phyloP scores from a whole-genome alignment of 495 filamentous ascomycete species.

The Chaetomium cochliodes region DNA sequence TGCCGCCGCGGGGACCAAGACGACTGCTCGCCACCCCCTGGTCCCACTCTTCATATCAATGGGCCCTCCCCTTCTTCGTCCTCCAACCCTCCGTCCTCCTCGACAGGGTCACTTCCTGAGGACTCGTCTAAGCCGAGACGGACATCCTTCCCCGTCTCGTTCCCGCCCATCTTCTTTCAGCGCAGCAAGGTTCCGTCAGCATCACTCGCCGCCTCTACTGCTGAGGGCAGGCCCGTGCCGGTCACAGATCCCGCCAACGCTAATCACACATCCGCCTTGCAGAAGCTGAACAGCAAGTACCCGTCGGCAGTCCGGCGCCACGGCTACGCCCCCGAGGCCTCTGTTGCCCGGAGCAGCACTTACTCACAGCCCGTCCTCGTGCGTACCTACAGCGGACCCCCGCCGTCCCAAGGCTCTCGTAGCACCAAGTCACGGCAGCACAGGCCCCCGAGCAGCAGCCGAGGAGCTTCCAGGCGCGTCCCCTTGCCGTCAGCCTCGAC shows the following conservation, averaged over 20 bases:
- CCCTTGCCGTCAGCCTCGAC: slow-evolving; percentile 28
- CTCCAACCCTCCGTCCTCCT: slow-evolving; percentile 24
- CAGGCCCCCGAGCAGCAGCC: slow-evolving; percentile 31
- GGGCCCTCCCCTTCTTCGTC: slow-evolving; percentile 25
- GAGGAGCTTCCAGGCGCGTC: slow-evolving; percentile 32
- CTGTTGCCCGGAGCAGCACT: slow-evolving; percentile 50
- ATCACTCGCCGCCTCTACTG: slow-evolving; percentile 45
- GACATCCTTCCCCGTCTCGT: slow-evolving; percentile 36
- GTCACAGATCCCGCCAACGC: slow-evolving; percentile 42
- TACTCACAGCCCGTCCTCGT: slow-evolving; percentile 59
- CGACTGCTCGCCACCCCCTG: slow-evolving; percentile 9
- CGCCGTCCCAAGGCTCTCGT: slow-evolving; percentile 31
- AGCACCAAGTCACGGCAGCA: slow-evolving; percentile 22
- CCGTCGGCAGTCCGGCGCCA: slow-evolving; percentile 38
- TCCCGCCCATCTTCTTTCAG: slow-evolving; percentile 41
- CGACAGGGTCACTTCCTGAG: slow-evolving; percentile 1
- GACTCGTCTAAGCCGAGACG: slow-evolving; percentile 11
- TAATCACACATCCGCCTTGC: slow-evolving; percentile 43
- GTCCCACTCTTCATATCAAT: not conserved
- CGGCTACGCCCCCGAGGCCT: slow-evolving; percentile 43
- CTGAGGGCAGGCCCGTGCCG: slow-evolving; percentile 48
- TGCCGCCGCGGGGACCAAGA: slow-evolving; percentile 9
- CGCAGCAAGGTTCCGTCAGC: slow-evolving; percentile 41
- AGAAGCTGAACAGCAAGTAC: slow-evolving; percentile 48
- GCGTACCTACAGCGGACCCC: slow-evolving; percentile 50